Evolutionary conservation across 2,329 filamentous ascomycete species (phyloP).

Genomic region (Fusarium agapanthi): DNA sequence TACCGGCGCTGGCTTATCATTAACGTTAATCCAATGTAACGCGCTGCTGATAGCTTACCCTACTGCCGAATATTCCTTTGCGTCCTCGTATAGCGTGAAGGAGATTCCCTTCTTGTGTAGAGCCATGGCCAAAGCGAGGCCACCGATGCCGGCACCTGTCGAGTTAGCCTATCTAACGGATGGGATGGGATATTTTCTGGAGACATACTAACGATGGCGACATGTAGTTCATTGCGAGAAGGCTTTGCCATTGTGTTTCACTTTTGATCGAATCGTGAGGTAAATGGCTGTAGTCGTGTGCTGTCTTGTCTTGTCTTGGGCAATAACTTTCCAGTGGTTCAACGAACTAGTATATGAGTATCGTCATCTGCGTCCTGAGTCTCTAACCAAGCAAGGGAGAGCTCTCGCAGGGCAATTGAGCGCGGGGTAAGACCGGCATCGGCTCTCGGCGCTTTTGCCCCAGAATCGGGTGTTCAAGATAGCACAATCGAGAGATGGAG

Average conservation of each 20-base stretch:
- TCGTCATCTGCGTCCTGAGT: neutral
- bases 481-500: neutral
- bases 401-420: neutral
- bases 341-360: neutral
- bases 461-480: neutral
- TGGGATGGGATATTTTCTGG: too few species aligned
- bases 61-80: neutral
- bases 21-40: neutral
- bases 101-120: neutral
- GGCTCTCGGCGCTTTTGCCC: neutral
- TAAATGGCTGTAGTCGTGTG: neutral
- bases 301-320: neutral
- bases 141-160: neutral
- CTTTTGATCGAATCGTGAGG: too few species aligned
- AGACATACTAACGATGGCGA: neutral
- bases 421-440: neutral
- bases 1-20: neutral
- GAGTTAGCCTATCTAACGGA: neutral
- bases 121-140: neutral
- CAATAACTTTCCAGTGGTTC: neutral
- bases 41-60: neutral
- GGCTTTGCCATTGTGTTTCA: neutral
- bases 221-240: neutral
- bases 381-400: neutral
- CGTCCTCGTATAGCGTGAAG: neutral